Percentiles rank a stretch among this genome's conserved stretches.
phyloP scores from a whole-genome alignment of 225 moss, liverwort and hornwort species.

The Marchantia paleacea region DNA sequence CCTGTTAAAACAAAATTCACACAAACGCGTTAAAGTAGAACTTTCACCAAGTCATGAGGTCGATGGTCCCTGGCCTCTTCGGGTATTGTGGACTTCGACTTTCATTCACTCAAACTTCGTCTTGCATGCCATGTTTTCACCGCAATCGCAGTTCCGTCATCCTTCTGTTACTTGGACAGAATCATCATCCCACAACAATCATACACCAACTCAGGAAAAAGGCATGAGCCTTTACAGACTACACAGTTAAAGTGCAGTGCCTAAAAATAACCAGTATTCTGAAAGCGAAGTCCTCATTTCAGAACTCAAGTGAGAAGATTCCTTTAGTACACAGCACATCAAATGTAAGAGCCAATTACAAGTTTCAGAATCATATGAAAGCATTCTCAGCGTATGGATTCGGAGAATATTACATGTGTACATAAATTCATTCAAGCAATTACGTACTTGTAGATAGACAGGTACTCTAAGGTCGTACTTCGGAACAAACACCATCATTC shows the following conservation, averaged over 20 bases:
- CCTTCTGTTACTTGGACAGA: too few relatives aligned
- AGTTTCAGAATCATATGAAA: neutral
- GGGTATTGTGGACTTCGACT: too few relatives aligned
- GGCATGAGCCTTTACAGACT: too few relatives aligned
- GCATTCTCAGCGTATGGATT: neutral
- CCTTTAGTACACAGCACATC: neutral
- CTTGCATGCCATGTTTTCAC: too few relatives aligned
- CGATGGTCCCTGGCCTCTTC: neutral
- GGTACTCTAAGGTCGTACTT: constrained; percentile 45
- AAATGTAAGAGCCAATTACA: neutral
- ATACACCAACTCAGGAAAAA: too few relatives aligned
- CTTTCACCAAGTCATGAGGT: neutral
- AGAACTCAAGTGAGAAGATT: too few relatives aligned
- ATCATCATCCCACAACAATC: too few relatives aligned
- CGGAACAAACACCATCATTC: constrained; percentile 46
- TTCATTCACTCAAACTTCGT: too few relatives aligned
- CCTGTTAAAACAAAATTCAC: constrained; percentile 19
- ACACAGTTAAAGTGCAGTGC: too few relatives aligned
- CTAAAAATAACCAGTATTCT: too few relatives aligned
- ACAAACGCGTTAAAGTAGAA: neutral
- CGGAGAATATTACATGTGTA: neutral
- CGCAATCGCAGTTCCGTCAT: too few relatives aligned
- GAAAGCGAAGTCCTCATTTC: too few relatives aligned
- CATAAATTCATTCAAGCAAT: neutral
- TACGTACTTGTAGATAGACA: constrained; percentile 40